Evolutionary conservation across 163 green algal species (phyloP), one percentile per base, ranked within the genome.

Genomic region (Scenedesmus sp.): DNA sequence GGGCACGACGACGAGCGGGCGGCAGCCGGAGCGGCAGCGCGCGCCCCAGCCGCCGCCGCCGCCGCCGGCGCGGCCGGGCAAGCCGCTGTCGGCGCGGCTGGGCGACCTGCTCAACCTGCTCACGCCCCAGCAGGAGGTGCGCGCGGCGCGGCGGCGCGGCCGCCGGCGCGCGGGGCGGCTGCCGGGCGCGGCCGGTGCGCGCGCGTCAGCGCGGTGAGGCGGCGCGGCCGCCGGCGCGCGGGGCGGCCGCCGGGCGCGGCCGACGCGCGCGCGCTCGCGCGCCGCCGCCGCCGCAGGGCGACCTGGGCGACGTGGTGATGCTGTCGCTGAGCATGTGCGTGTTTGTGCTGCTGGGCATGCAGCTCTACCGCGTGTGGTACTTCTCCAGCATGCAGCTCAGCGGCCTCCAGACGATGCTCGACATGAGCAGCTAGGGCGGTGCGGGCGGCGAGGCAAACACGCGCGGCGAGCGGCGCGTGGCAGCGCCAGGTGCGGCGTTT

Each of bases 301-400:
- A 81, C 67, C 39, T 51, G 31, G 65, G 39, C 13, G 75, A 83
- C 56, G 20, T 83, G 29, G 24, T 77, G 24, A 63, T 83, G 64
- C 77, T 83, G 54, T 57, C 20, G 1, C 29, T 70, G 22, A 71
- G 51, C 9, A 70, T 77, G 75, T 53, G 54, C 0, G 75, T 71
- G 64, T 42, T 83, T 20, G 51, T 83, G n/a, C 69, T 24, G 15
- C 17, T 83, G 29, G 54, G 48, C 14, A 83, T 83, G 75, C 64
- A 83, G 64, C 36, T 83, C 44, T 83, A 83, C 64, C 45, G 75
- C 33, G 20, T 71, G 51, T 83, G 65, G 24, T 81, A 64, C 29
- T 81, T 48, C 62, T 28, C 18, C 17, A n/a, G n/a, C n/a, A n/a
- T n/a, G n/a, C n/a, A n/a, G n/a, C 11, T 33, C 2, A 18, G 20